Evolutionary conservation across 805 yeast species (phyloP), one percentile per base, ranked within the genome.

Genomic region (Candida nanaspora): DNA sequence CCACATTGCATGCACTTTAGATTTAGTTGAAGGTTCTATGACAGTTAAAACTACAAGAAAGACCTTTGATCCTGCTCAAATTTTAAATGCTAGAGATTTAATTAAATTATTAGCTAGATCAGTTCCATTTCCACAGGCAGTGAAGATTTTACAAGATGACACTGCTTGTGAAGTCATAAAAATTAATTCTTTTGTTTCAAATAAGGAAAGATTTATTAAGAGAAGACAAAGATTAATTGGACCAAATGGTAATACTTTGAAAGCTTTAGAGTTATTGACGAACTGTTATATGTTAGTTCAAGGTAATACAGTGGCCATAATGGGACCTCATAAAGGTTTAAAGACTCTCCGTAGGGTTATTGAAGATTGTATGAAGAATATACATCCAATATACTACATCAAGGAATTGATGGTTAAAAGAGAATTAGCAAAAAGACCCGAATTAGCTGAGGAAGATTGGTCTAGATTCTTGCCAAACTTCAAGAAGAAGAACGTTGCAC

Each of bases 341-440:
- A 93, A 93, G 59, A 94, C 85, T 48, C 78, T 87, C 7, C 78
- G 98, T 63, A 76, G 98, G 57, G 88, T 93, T 27, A 95, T 93
- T 32, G 98, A 91, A 61, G 98, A 93, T 59, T 93, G 98, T 64
- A 93, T 93, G 98, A 79, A 74, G 57, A 93, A 93, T 54, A 73
- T 93, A 13, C 98, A 93, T 61, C 98, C 98, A n/a, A 91, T 93
- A 46, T 93, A 93, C 65, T 91, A 93, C 61, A 91, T 93, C 57
- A 93, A 93, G 62, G 98, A 93, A 62, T 72, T 93, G 46, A 93
- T 93, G 98, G 91, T 93, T 59, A 91, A 89, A 66, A 83, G 93
- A 62, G 98, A 93, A 65, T 71, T 93, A 47, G 86, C 95, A 26
- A 86, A 88, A 67, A 87, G 86, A 56, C 98, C 98, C 10, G 98